Evolutionary conservation across 495 filamentous ascomycete species (phyloP).

Genomic region (Penicillium ochrochloron): DNA sequence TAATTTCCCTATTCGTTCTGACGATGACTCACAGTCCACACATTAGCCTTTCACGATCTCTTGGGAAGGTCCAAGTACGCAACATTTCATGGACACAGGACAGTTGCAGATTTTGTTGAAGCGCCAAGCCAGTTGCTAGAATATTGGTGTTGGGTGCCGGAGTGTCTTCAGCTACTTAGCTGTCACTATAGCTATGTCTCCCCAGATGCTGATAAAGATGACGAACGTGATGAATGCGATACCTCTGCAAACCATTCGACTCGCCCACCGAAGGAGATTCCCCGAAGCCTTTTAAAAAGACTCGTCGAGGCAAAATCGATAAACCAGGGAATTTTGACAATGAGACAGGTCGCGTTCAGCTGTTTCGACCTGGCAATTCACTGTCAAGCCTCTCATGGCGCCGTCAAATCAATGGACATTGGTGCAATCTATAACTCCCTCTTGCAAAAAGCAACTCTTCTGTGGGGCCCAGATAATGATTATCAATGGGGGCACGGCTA

Average conservation of each 20-base stretch:
- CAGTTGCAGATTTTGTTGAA: slow-evolving; percentile 18
- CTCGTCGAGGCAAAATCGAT: background rate
- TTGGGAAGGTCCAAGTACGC: slow-evolving; percentile 19
- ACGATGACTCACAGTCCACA: background rate
- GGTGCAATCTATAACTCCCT: background rate
- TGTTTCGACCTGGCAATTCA: background rate
- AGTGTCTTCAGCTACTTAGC: slow-evolving; percentile 14
- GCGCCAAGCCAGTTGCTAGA: slow-evolving; percentile 20
- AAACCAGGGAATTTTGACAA: background rate
- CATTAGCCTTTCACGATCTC: slow-evolving; percentile 15
- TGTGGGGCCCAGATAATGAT: background rate
- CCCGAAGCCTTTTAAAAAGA: background rate
- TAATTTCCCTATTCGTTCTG: background rate
- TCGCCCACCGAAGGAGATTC: background rate
- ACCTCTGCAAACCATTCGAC: background rate
- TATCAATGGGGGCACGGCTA: slow-evolving; percentile 9
- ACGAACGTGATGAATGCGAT: background rate
- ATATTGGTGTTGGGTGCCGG: slow-evolving; percentile 20
- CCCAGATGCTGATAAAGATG: background rate
- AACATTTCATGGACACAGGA: slow-evolving; percentile 18
- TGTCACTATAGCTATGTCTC: slow-evolving; percentile 11
- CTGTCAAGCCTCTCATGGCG: background rate
- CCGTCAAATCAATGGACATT: background rate
- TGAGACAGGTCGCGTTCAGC: background rate
- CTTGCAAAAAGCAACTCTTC: background rate